Percentiles rank a stretch among this genome's conserved stretches.
Conservation (phyloP, 768 basidiomycete genomes). For the Suillus subluteus region DNA sequence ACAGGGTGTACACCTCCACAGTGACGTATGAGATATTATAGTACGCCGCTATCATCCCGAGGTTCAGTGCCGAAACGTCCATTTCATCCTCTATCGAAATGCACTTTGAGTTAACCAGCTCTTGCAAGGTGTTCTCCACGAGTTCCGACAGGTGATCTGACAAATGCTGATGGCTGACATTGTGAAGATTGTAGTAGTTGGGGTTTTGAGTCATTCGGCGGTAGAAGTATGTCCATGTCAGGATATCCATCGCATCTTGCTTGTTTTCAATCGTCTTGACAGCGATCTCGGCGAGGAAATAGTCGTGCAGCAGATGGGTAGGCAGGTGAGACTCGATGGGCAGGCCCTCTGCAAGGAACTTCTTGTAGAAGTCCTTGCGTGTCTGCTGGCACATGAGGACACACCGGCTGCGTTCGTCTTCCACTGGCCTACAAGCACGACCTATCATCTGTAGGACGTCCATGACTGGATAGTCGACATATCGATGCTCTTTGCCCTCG, state of each 20-base stretch:
- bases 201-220: conserved; percentile 97
- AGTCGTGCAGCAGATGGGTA: conserved; percentile 90
- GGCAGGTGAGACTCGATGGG: conserved; percentile 96
- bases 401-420: conserved; percentile 90
- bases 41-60: conserved; percentile 98
- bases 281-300: conserved; percentile 97
- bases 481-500: conserved; percentile 97
- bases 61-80: conserved; percentile 88
- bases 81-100: conserved; percentile 95
- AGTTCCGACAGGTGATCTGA: conserved; percentile 96
- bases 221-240: conserved; percentile 99
- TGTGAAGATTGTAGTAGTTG: conserved; percentile 92
- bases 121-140: conserved; percentile 90
- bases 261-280: conserved; percentile 99
- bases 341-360: conserved; percentile 95
- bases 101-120: conserved; percentile 93
- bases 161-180: conserved; percentile 93
- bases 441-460: conserved; percentile 99
- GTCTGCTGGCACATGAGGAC: conserved; percentile 98
- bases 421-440: conserved; percentile 87
- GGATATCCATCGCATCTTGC: conserved; percentile 96
- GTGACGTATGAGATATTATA: conserved; percentile 96
- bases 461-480: conserved; percentile 97
- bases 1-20: conserved; percentile 95
- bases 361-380: conserved; percentile 98